phyloP scores from a whole-genome alignment of 1,284 basidiomycete species.

The Flammula alnicola region DNA sequence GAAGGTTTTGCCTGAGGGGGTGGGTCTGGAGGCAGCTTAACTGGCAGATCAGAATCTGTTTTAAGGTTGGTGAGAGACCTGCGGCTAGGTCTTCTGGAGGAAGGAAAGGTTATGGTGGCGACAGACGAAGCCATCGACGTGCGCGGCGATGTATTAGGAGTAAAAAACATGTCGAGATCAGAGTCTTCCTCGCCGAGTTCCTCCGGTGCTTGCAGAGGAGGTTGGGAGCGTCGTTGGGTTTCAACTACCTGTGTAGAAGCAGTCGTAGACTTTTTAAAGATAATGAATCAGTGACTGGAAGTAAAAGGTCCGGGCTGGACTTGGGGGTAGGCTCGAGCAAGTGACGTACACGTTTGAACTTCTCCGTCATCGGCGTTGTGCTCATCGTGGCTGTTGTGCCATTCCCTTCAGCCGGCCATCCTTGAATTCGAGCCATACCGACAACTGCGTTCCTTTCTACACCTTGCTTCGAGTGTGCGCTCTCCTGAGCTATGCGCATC shows the following conservation, averaged over 20 bases:
- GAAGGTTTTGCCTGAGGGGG: conserved; percentile 4
- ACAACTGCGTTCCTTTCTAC: no score
- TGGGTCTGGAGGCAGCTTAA: conserved; percentile 11
- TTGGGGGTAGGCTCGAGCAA: no score
- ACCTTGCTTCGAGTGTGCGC: no score
- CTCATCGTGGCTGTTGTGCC: neutral
- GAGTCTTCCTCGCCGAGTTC: conserved; percentile 36
- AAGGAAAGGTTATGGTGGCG: conserved; percentile 22
- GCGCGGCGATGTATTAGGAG: conserved; percentile 52
- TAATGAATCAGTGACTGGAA: no score
- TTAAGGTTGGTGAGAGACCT: conserved; percentile 22
- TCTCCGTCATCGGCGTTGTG: neutral
- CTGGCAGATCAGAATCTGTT: conserved; percentile 22
- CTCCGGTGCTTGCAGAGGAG: no score
- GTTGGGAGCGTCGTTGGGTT: no score
- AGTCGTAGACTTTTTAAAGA: no score
- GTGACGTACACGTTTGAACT: neutral
- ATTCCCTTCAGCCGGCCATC: no score
- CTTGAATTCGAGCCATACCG: no score
- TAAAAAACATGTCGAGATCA: conserved; percentile 54
- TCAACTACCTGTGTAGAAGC: no score
- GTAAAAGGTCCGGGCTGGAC: no score
- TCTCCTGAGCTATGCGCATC: conserved; percentile 23
- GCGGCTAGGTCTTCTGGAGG: conserved; percentile 25
- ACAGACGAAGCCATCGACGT: conserved; percentile 45